Evolutionary conservation across 1,139 yeast genomes (phyloP).

Genomic region (Hansenula sp.): DNA sequence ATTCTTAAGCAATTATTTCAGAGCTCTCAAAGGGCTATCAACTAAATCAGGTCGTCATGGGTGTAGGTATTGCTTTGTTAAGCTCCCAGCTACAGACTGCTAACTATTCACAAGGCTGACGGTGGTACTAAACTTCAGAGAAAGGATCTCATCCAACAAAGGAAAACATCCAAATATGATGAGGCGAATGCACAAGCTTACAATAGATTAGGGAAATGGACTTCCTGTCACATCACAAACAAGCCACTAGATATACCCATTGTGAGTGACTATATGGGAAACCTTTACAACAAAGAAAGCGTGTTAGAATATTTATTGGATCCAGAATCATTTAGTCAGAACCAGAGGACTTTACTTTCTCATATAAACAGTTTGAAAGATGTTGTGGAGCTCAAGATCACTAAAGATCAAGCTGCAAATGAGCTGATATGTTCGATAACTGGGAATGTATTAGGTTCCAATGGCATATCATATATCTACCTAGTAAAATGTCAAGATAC

Average conservation of each 20-base stretch:
- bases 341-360: conserved; percentile 27
- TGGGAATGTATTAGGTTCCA: conserved; percentile 31
- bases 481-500: conserved; percentile 55
- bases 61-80: too few relatives aligned
- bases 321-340: conserved; percentile 26
- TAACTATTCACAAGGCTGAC: conserved; percentile 26
- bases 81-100: too few relatives aligned
- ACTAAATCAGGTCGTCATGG: too few relatives aligned
- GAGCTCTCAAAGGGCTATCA: too few relatives aligned
- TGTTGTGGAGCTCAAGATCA: conserved; percentile 41
- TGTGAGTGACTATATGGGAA: conserved; percentile 71
- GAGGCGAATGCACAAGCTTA: conserved; percentile 7
- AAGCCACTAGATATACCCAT: conserved; percentile 42
- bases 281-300: conserved; percentile 65
- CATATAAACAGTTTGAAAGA: conserved; percentile 50
- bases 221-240: conserved; percentile 40
- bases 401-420: conserved; percentile 21
- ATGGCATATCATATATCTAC: conserved; percentile 38
- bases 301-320: conserved; percentile 54
- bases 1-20: too few relatives aligned
- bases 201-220: conserved; percentile 29
- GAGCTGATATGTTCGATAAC: conserved; percentile 53
- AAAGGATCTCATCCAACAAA: conserved; percentile 31
- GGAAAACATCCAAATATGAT: conserved; percentile 5
- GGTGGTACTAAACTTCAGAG: conserved; percentile 50